Evolutionary conservation across 306 rosid species (phyloP).

Genomic region (Abrus pulchellus): DNA sequence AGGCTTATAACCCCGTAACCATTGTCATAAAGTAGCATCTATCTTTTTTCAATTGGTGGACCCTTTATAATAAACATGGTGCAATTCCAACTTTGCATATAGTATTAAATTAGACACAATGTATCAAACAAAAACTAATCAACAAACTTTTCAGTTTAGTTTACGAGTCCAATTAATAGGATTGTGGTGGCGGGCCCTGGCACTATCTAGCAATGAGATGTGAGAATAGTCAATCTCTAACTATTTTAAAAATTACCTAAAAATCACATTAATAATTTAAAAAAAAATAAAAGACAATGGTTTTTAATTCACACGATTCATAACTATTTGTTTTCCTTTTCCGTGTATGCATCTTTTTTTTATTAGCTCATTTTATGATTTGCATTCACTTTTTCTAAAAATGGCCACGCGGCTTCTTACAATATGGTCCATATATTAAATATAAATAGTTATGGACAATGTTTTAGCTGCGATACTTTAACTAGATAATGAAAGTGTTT

Average conservation of each 20-base stretch:
- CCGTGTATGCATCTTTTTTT: neutral
- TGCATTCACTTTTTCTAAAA: neutral
- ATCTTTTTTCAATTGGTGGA: neutral
- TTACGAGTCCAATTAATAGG: neutral
- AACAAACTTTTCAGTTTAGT: constrained; percentile 23
- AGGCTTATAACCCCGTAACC: neutral
- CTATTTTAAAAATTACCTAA: neutral
- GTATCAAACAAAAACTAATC: constrained; percentile 21
- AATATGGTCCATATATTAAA: neutral
- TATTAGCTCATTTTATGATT: neutral
- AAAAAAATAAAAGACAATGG: neutral
- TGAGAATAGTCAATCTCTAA: neutral
- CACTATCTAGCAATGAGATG: constrained; percentile 14
- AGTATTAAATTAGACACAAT: constrained; percentile 18
- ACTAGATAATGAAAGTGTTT: neutral
- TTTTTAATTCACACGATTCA: neutral
- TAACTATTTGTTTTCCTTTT: neutral
- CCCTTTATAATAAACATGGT: constrained; percentile 2
- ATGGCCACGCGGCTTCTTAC: neutral
- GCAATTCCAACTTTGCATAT: constrained; percentile 1
- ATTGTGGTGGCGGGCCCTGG: constrained; percentile 14
- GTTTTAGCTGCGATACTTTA: constrained; percentile 13
- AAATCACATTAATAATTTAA: neutral
- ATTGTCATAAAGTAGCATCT: neutral
- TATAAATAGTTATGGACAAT: neutral